Evolutionary conservation across 495 filamentous ascomycete species (phyloP).

Genomic region (Podospora sp.): DNA sequence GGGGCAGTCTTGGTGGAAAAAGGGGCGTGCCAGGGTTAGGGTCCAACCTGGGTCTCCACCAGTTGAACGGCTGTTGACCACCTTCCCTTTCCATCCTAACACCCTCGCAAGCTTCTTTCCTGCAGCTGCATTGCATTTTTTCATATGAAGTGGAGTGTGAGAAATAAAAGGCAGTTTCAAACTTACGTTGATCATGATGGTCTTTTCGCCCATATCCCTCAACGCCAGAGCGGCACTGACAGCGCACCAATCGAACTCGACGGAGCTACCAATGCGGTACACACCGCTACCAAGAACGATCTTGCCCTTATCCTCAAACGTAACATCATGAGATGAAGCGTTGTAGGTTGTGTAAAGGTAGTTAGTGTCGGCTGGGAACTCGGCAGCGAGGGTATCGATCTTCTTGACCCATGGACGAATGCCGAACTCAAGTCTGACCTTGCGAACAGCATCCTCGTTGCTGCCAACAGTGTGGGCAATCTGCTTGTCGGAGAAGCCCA

Average conservation of each 20-base stretch:
- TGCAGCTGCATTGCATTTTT: neutral
- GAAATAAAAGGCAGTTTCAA: constrained; percentile 4
- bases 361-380: constrained; percentile 97
- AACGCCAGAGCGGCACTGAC: constrained; percentile 90
- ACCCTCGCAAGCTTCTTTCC: neutral
- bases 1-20: neutral
- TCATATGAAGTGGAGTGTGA: neutral
- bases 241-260: constrained; percentile 99
- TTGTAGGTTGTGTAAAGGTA: constrained; percentile 99
- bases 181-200: constrained; percentile 88
- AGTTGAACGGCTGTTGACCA: neutral
- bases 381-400: constrained; percentile 94
- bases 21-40: constrained; percentile 25
- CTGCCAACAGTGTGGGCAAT: constrained; percentile 84
- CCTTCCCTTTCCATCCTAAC: neutral
- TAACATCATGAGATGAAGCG: constrained; percentile 90
- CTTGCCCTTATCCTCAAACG: constrained; percentile 90
- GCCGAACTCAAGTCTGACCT: constrained; percentile 79
- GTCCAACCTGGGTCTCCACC: neutral
- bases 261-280: constrained; percentile 94
- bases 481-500: constrained; percentile 96
- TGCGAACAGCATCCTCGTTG: constrained; percentile 87
- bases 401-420: constrained; percentile 93
- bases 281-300: constrained; percentile 91
- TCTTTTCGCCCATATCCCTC: constrained; percentile 90